Conservation (phyloP, 257 asterid genomes). For the Cynanchum wilfordii region DNA sequence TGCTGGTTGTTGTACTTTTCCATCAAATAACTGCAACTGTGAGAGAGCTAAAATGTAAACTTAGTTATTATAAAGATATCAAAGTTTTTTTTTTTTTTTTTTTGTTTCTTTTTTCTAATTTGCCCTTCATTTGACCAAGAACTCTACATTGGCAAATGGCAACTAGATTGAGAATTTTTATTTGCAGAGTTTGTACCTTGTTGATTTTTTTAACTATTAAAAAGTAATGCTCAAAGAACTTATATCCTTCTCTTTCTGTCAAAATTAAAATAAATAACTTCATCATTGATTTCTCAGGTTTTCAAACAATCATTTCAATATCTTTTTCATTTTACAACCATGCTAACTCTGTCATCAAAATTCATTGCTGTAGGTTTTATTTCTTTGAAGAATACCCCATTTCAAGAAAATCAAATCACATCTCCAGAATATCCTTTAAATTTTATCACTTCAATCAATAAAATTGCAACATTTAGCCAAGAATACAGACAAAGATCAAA, state of each 20-base stretch:
- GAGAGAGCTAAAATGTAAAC: constrained; percentile 28
- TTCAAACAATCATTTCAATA: neutral
- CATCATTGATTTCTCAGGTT: neutral
- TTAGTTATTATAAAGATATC: neutral
- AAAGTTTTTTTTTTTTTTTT: no score
- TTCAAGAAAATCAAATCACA: neutral
- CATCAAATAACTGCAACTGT: constrained; percentile 35
- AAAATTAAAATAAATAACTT: neutral
- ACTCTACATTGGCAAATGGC: neutral
- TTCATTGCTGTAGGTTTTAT: neutral
- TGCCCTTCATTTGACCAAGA: neutral
- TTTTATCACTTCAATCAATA: neutral
- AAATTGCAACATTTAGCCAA: neutral
- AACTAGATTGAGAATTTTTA: neutral
- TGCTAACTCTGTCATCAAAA: neutral
- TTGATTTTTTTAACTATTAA: neutral
- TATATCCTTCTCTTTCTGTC: neutral
- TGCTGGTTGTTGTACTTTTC: constrained; percentile 21
- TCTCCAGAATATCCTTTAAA: neutral
- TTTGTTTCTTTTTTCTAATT: neutral
- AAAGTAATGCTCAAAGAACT: neutral
- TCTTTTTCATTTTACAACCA: neutral
- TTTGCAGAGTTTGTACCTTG: neutral
- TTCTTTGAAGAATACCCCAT: neutral
- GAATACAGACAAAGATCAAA: neutral